These are phyloP conservation scores for Penicillium herquei DNA, from an alignment of 495 filamentous ascomycete genomes.

Conservation along the genomic window DNA sequence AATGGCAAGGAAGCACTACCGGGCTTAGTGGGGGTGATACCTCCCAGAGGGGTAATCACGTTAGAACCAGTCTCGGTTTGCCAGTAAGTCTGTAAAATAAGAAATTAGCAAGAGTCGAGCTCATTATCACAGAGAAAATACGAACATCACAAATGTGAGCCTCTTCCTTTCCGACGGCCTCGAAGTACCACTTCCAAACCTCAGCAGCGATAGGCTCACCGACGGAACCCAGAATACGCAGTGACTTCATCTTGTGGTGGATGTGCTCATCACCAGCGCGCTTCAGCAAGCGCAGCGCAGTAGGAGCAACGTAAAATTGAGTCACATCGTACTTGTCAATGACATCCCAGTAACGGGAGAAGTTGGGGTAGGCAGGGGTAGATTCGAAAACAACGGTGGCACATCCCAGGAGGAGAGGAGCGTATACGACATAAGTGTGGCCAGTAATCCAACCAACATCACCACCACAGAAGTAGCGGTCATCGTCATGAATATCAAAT, in stretches of 20 bases:
- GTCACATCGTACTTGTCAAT: slow-evolving; percentile 93
- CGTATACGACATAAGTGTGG: slow-evolving; percentile 99
- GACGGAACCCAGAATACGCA: slow-evolving; percentile 92
- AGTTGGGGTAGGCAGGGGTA: slow-evolving; percentile 95
- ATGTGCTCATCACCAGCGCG: slow-evolving; percentile 91
- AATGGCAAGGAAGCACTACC: slow-evolving; percentile 64
- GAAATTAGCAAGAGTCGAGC: slow-evolving; percentile 3
- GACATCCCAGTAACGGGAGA: slow-evolving; percentile 98
- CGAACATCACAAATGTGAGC: slow-evolving; percentile 93
- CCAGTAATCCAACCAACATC: slow-evolving; percentile 99
- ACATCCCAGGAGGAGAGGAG: slow-evolving; percentile 87
- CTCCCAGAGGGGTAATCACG: slow-evolving; percentile 63
- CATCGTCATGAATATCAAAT: slow-evolving; percentile 93
- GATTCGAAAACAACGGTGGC: slow-evolving; percentile 98
- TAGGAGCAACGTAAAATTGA: slow-evolving; percentile 98
- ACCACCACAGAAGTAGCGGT: slow-evolving; percentile 95
- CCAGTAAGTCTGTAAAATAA: slow-evolving; percentile 83
- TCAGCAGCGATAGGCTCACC: slow-evolving; percentile 98
- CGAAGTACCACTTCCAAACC: slow-evolving; percentile 99
- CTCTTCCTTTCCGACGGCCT: slow-evolving; percentile 90
- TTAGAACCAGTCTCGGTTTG: slow-evolving; percentile 99
- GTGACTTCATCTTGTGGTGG: slow-evolving; percentile 80
- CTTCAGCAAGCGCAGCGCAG: slow-evolving; percentile 89
- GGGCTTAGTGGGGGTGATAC: slow-evolving; percentile 56
- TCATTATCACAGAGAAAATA: slow-evolving; percentile 17